Evolutionary conservation across 2,329 filamentous ascomycete genomes (phyloP), one percentile per base, ranked within the genome.

Genomic region (Coniochaeta sp.): DNA sequence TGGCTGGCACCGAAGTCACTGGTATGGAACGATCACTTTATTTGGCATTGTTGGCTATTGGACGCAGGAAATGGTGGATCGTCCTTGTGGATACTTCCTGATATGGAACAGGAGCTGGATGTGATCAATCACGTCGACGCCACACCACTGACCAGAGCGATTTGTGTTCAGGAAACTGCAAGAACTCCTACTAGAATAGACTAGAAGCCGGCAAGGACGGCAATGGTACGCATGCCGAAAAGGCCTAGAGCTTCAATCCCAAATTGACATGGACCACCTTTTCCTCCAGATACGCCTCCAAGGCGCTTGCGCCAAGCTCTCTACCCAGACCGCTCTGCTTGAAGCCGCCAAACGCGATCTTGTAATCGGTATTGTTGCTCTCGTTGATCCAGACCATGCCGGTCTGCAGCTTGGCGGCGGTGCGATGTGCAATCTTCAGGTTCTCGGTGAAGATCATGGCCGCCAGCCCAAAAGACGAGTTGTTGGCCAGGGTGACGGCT

Each of bases 401-500:
- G 4, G 34, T 14, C 11, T 38, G 11, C 9, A 38, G 11, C 11
- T 12, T 38, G 34, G 34, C 7, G 6, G 11, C 16, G 6, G 16
- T 14, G 16, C 34, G 34, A 12, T 14, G 34, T 12, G 34, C 34
- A 12, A 12, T 12, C 9, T 38, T 38, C 11, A 38, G 9, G 34
- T 38, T 17, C 16, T 77, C 68, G 0, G 81, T 83, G 66, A 82
- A 84, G 2, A 84, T 73, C 0, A 61, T 76, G 73, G 76, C 76
- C 47, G 78, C 79, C 1, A 84, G 72, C 17, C 81, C 81, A 64
- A 81, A 83, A 12, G 76, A 77, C 1, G 77, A 78, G 66, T 81
- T 74, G 65, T 85, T 85, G 5, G 81, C 80, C 24, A 73, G 70
- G 26, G 71, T 64, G 22, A 84, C 65, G 1, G 77, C 79, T 60